phyloP scores from a whole-genome alignment of 768 basidiomycete genomes.

The Sarcodon sp. region DNA sequence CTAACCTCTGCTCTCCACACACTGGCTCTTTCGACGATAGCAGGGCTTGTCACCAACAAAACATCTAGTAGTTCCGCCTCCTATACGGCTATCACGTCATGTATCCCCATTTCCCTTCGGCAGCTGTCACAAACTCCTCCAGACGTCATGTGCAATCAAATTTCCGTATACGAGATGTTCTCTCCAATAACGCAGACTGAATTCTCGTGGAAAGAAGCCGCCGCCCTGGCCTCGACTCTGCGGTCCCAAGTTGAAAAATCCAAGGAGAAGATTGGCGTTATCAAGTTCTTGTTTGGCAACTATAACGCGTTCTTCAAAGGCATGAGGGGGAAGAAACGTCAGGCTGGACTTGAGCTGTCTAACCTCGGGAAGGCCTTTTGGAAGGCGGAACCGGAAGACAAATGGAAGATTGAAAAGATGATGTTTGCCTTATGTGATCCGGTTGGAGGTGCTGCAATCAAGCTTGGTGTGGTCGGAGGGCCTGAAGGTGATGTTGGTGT shows the following conservation, averaged over 20 bases:
- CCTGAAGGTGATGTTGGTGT: slow-evolving; percentile 8
- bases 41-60: slow-evolving; percentile 10
- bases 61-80: not conserved
- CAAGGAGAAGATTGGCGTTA: slow-evolving; percentile 17
- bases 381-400: not conserved
- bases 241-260: slow-evolving; percentile 9
- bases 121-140: slow-evolving; percentile 13
- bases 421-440: slow-evolving; percentile 9
- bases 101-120: slow-evolving; percentile 22
- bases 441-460: slow-evolving; percentile 8
- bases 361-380: slow-evolving; percentile 21
- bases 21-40: slow-evolving; percentile 15
- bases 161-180: slow-evolving; percentile 13
- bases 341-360: slow-evolving; percentile 21
- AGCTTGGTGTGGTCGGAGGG: slow-evolving; percentile 10
- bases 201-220: slow-evolving; percentile 21
- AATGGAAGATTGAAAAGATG: slow-evolving; percentile 10
- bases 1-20: slow-evolving; percentile 20
- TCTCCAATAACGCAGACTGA: slow-evolving; percentile 8
- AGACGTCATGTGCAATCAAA: slow-evolving; percentile 20
- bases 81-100: slow-evolving; percentile 5
- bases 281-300: slow-evolving; percentile 20
- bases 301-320: slow-evolving; percentile 16
- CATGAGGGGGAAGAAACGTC: slow-evolving; percentile 20
- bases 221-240: slow-evolving; percentile 15